These are phyloP conservation scores for Gelatoporia subvermispora DNA, from an alignment of 768 basidiomycete genomes.

Conservation along the genomic window DNA sequence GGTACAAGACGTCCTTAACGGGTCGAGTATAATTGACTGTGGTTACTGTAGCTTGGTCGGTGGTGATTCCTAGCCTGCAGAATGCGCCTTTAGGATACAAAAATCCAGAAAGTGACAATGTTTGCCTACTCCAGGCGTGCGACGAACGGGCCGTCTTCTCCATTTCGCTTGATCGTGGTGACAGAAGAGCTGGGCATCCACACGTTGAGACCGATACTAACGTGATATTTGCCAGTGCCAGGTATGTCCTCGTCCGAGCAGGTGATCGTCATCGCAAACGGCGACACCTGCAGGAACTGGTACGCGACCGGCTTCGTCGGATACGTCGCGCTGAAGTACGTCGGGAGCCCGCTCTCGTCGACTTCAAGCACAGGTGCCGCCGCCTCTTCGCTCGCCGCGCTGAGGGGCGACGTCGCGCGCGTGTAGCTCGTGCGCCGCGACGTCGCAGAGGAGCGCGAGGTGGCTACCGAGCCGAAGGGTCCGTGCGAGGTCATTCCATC, in stretches of 20 bases:
- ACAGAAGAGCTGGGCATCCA: conserved; percentile 17
- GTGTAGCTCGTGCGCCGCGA: no score
- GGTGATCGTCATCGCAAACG: conserved; percentile 17
- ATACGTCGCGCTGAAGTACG: conserved; percentile 13
- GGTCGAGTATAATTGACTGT: conserved; percentile 11
- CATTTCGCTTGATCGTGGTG: conserved; percentile 16
- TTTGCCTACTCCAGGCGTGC: conserved; percentile 20
- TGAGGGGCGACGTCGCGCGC: no score
- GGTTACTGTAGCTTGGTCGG: conserved; percentile 10
- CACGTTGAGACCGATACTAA: conserved; percentile 19
- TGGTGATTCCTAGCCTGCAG: conserved; percentile 10
- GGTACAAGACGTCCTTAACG: conserved; percentile 13
- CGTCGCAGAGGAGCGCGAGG: no score
- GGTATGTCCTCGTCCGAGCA: conserved; percentile 1
- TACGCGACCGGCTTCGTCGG: conserved; percentile 12
- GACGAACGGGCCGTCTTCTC: conserved; percentile 16
- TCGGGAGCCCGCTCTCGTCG: conserved; percentile 12
- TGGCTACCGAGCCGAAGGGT: no score
- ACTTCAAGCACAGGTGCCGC: not conserved
- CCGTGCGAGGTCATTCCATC: no score
- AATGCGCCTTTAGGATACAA: not conserved
- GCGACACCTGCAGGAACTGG: conserved; percentile 14
- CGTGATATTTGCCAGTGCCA: conserved; percentile 10
- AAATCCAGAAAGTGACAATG: not conserved
- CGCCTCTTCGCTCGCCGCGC: no score